phyloP scores from a whole-genome alignment of 1,139 yeast species.

The Hemisphaericaspora xylanilytica region DNA sequence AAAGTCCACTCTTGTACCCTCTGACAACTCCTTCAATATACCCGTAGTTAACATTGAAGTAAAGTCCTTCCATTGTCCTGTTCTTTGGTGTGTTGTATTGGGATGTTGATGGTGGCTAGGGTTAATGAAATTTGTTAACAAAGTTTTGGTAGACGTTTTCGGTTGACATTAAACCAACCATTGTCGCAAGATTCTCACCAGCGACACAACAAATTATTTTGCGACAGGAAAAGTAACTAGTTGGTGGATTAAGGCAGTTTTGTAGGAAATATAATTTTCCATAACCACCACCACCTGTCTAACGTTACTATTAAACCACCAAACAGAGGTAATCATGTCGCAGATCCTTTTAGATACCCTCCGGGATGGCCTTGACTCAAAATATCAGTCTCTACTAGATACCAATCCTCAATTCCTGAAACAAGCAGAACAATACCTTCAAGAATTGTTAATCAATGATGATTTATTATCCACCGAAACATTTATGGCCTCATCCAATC shows the following conservation, averaged over 20 bases:
- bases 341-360: slow-evolving; percentile 24
- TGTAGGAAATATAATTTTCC: too few species aligned
- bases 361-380: slow-evolving; percentile 20
- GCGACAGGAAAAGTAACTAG: too few species aligned
- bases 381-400: slow-evolving; percentile 11
- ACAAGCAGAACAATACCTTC: slow-evolving; percentile 21
- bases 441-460: slow-evolving; percentile 37
- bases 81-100: too few species aligned
- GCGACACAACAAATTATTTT: too few species aligned
- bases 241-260: too few species aligned
- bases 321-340: slow-evolving; percentile 19
- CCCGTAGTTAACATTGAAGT: slow-evolving; percentile 83
- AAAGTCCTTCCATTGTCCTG: slow-evolving; percentile 24
- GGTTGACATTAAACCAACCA: too few species aligned
- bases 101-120: too few species aligned
- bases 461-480: slow-evolving; percentile 42
- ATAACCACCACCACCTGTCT: too few species aligned
- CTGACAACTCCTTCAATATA: slow-evolving; percentile 92
- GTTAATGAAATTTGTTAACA: too few species aligned
- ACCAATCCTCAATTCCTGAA: slow-evolving; percentile 15
- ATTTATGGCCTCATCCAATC: slow-evolving; percentile 30
- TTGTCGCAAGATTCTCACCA: too few species aligned
- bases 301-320: too few species aligned
- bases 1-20: slow-evolving; percentile 85
- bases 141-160: too few species aligned